A percentile compares a stretch with the other conserved stretches of the same genome.
Conservation (phyloP, 228 moss, liverwort and hornwort genomes). For the Sphagnum fallax region DNA sequence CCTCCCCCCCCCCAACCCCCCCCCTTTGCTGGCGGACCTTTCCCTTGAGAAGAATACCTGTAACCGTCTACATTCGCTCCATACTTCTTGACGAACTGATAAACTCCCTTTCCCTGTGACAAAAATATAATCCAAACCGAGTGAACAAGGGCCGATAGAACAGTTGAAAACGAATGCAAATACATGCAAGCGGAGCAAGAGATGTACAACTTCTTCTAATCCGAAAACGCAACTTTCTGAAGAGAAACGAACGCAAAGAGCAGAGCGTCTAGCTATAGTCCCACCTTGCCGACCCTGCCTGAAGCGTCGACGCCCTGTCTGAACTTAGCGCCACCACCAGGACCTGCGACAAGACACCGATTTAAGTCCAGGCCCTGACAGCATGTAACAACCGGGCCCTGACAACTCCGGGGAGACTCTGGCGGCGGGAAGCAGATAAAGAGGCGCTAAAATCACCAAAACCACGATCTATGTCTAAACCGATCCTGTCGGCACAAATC, state of each 20-base stretch:
- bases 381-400: no score
- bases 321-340: conserved; percentile 39
- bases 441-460: not conserved
- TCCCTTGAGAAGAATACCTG: conserved; percentile 16
- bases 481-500: no score
- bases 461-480: not conserved
- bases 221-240: no score
- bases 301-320: conserved; percentile 58
- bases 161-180: not conserved
- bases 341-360: conserved; percentile 32
- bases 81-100: conserved; percentile 80
- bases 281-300: conserved; percentile 51
- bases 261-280: no score
- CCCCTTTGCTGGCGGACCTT: not conserved
- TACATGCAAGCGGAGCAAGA: no score
- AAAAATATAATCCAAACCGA: not conserved
- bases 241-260: no score
- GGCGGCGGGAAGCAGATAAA: not conserved
- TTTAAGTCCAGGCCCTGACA: not conserved
- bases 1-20: no score
- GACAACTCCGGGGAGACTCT: no score
- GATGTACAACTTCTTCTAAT: no score
- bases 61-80: conserved; percentile 93
- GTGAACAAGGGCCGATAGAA: no score
- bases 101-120: conserved; percentile 80